Base-by-base conservation (phyloP, 139 green algal species). In the Choricystis sp. region DNA sequence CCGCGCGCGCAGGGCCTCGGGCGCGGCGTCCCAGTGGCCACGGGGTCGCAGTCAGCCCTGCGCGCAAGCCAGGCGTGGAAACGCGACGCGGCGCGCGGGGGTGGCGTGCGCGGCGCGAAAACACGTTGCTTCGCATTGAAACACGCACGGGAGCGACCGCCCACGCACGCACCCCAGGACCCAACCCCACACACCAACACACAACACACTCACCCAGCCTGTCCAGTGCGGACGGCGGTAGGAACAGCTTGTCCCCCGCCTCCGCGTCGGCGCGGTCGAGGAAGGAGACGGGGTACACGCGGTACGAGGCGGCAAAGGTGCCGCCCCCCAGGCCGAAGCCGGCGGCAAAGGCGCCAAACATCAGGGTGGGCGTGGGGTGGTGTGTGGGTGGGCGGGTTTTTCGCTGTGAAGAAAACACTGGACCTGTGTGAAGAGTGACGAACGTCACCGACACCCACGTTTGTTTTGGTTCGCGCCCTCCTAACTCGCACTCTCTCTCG, bases 201-300 rank as follows among this genome's bases (percentile, higher is more conserved):
- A n/a, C n/a, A n/a, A 20, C 4, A 60, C 29, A 56, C 80, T 60
- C 62, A 94, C 83, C 84, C 20, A 98, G 81, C 9, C 83, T 68
- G 67, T 98, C 85, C 57, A 99, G 79, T 0, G 92, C 93, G 16
- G 89, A 96, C 1, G 92, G 87, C 0, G 92, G 92, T 62, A 99
- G 74, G 64, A 99, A 95, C 16, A 98, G 85, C 70, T 97, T 98
- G 73, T 97, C 88, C 4, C 87, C 89, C 48, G 84, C 79, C 60
- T 96, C 89, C 1, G 86, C 84, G 2, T 82, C 77, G 21, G 77
- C 66, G 68, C 95, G 96, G 68, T 96, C 90, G 26, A 97, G 89
- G 68, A 98, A 98, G 0, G 80, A 84, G 0, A 98, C 83, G 0
- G 92, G 92, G 74, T 96, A 97, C 19, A 73, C 80, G 22, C 90